Base-by-base conservation (phyloP, 805 yeast species). In the Ogataea neopini region DNA sequence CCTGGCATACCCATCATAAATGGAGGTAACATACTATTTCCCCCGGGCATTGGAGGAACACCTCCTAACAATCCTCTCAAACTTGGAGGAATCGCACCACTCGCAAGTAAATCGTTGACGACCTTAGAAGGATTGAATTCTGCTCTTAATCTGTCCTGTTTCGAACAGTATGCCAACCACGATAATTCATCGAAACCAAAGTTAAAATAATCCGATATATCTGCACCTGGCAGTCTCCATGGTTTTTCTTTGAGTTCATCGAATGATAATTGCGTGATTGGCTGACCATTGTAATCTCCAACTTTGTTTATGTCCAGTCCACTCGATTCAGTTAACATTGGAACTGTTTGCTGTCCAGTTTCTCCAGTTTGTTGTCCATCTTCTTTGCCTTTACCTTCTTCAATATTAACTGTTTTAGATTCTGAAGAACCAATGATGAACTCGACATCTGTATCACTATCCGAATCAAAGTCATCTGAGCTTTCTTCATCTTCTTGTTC, bases 201-300 rank as follows among this genome's bases (percentile, higher is more conserved):
- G 69, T 94, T 94, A 75, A 94, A 94, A 67, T 90, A 95, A 66
- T 94, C 98, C 6, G 96, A 79, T 34, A 88, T 70, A 68, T 94
- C 97, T 3, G 96, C 96, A 32, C 98, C 99, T 1, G 98, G 97
- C 54, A 87, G 83, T 63, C 99, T 79, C 99, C 99, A 94, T 7
- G 99, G 99, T 70, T 95, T 95, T 55, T 90, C 96, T 54, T 88
- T 89, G 41, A 91, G 70, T 45, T 83, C 85, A 50, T 86, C 92
- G 9, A 92, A 75, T 50, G 87, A 85, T 10, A 92, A 75, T 55
- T 86, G 82, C 0, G 96, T 88, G 41, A 94, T 72, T 3, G 96
- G 96, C 56, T 80, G 76, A 2, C 96, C 97, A 43, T 90, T 86
- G 50, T 76, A 76, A 51, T 77, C 81, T 1, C 89, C 95, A 15